Base-by-base conservation (phyloP, 352 stramenopile species). In the Achlya hypogyna region DNA sequence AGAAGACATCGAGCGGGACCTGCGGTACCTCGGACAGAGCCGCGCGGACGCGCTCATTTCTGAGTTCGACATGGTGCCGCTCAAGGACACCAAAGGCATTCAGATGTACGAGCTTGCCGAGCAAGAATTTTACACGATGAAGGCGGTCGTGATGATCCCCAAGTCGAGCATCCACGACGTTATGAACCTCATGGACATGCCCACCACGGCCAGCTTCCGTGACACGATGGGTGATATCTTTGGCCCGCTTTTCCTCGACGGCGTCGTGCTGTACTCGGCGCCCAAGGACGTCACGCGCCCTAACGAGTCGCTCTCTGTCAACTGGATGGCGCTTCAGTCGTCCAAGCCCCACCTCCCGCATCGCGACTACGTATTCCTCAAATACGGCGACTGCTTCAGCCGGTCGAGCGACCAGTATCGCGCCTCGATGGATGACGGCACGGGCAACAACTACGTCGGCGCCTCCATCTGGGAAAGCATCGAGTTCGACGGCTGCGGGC, bases 41-140 rank as follows among this genome's bases (percentile, higher is more conserved):
- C 83, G 83, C 47, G 71, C 91, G 18, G 85, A 92, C 56, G 83
- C 85, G 52, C 77, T 94, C 60, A 92, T 83, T 69, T 83, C 77
- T 38, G 75, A 85, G 20, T 92, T 91, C 53, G 77, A 84, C 63
- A 93, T 93, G 85, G 75, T 80, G 62, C 71, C 87, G 10, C 53
- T 92, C 40, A 91, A 89, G 69, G 81, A 91, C 4, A 88, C 88
- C 52, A 66, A 51, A 60, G 76, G 78, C 23, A 54, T 94, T 23
- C 77, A 91, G 77, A 70, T 94, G 31, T 94, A 82, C 64, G 85
- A 94, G 68, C 71, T 91, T 27, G 73, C 71, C 31, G 82, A 91
- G 63, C 85, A 90, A 53, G 85, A 93, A 66, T 91, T 93, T 69
- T 92, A 83, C 75, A 93, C 85, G 0, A 92, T 93, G 82, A 89